Conservation (phyloP, 2,329 filamentous ascomycete genomes). For the Dothiorella sarmentorum region DNA sequence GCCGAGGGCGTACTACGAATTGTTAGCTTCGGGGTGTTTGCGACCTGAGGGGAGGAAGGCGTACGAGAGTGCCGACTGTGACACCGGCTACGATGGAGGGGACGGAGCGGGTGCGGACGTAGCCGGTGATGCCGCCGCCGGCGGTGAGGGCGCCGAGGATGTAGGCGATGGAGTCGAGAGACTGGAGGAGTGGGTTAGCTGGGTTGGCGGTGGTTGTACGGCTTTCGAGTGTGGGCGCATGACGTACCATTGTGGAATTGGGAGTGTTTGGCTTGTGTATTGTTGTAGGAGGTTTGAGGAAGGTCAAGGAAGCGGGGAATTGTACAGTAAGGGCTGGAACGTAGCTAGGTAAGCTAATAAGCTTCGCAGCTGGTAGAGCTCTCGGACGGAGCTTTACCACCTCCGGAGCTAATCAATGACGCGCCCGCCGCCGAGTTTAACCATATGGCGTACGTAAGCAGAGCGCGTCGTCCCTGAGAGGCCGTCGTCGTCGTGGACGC, state of each 20-base stretch:
- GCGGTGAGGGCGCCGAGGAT: slow-evolving; percentile 79
- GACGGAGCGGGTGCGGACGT: slow-evolving; percentile 76
- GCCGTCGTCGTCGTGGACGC: neutral
- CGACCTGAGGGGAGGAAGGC: slow-evolving; percentile 21
- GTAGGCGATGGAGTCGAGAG: slow-evolving; percentile 64
- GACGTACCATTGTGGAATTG: slow-evolving; percentile 3
- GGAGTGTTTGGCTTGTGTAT: neutral
- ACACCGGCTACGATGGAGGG: slow-evolving; percentile 83
- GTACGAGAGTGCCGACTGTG: slow-evolving; percentile 68
- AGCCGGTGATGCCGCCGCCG: slow-evolving; percentile 82
- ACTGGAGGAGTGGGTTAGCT: slow-evolving; percentile 22
- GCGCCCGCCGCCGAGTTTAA: neutral
- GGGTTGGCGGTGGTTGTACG: neutral
- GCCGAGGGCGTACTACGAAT: slow-evolving; percentile 64
- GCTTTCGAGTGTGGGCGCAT: neutral
- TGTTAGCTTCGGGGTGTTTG: neutral
- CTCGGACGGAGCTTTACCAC: neutral
- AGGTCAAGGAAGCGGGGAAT: neutral
- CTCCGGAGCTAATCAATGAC: neutral
- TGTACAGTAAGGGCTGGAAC: neutral
- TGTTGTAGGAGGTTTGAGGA: neutral
- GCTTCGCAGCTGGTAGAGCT: too few species aligned
- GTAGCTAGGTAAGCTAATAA: slow-evolving; percentile 1
- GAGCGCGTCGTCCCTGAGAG: slow-evolving; percentile 9
- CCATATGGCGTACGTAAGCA: slow-evolving; percentile 3